phyloP scores from a whole-genome alignment of 345 rosid species.

The Clarkia xantiana region DNA sequence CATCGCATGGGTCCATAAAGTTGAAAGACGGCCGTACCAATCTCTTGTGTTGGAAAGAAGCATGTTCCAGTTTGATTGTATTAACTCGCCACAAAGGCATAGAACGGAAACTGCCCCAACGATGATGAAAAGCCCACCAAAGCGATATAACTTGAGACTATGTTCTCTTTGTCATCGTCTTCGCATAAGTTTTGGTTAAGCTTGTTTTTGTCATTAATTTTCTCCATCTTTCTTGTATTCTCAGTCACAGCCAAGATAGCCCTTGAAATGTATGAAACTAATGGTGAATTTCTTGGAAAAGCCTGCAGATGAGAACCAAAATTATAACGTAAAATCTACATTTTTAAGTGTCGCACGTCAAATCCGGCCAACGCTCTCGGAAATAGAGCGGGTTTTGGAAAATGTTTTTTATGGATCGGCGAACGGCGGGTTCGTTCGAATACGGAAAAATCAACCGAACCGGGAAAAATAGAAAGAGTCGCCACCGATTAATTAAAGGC shows the following conservation, averaged over 20 bases:
- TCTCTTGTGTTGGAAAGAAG: too few relatives aligned
- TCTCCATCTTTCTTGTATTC: conserved; percentile 9
- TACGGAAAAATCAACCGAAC: too few relatives aligned
- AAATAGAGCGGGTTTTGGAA: too few relatives aligned
- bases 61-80: not conserved
- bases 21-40: too few relatives aligned
- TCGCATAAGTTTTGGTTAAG: not conserved
- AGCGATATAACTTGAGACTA: conserved; percentile 21
- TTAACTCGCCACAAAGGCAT: conserved; percentile 10
- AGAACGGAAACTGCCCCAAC: conserved; percentile 19
- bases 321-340: too few relatives aligned
- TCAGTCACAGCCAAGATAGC: conserved; percentile 31
- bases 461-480: too few relatives aligned
- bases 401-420: too few relatives aligned
- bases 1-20: too few relatives aligned
- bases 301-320: conserved; percentile 7
- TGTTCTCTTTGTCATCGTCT: not conserved
- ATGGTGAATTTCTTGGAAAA: conserved; percentile 21
- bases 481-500: too few relatives aligned
- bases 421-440: too few relatives aligned
- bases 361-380: too few relatives aligned
- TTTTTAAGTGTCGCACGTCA: too few relatives aligned
- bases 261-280: conserved; percentile 24
- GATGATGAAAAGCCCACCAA: conserved; percentile 33
- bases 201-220: conserved; percentile 9